Percentiles rank a stretch among this genome's conserved stretches.
Evolutionary conservation across 768 basidiomycete genomes (phyloP).

Genomic region (Dendrothele bispora): DNA sequence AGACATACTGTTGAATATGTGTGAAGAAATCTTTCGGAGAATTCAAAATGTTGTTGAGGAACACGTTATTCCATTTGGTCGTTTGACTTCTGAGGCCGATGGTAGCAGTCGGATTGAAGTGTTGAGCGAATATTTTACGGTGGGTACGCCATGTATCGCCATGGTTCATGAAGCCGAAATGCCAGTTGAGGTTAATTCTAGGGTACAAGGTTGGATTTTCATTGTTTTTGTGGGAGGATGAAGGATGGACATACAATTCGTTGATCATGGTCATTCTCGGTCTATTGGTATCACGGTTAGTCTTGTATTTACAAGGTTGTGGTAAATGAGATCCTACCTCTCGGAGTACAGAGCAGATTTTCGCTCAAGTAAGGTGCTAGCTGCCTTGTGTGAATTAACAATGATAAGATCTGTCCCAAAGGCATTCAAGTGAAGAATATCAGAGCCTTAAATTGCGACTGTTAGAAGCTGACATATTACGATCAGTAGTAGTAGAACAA

Average conservation of each 20-base stretch:
- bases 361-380: slow-evolving; percentile 13
- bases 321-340: slow-evolving; percentile 14
- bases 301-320: not conserved
- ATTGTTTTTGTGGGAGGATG: too few species aligned
- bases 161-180: slow-evolving; percentile 20
- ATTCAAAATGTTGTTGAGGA: slow-evolving; percentile 14
- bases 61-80: slow-evolving; percentile 14
- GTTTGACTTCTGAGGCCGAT: slow-evolving; percentile 6
- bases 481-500: not conserved
- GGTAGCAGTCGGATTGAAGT: slow-evolving; percentile 11
- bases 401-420: slow-evolving; percentile 17
- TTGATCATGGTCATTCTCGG: slow-evolving; percentile 20
- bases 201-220: not conserved
- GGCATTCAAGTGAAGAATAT: slow-evolving; percentile 17
- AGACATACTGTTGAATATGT: slow-evolving; percentile 17
- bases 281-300: slow-evolving; percentile 1
- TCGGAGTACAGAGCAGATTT: slow-evolving; percentile 19
- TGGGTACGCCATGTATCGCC: slow-evolving; percentile 17
- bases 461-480: not conserved
- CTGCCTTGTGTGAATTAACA: slow-evolving; percentile 17
- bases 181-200: slow-evolving; percentile 20
- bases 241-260: slow-evolving; percentile 11
- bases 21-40: slow-evolving; percentile 12
- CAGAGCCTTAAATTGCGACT: slow-evolving; percentile 9
- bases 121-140: slow-evolving; percentile 15